Evolutionary conservation across 2,329 filamentous ascomycete species (phyloP).

Genomic region (Neodidymelliopsis sp.): DNA sequence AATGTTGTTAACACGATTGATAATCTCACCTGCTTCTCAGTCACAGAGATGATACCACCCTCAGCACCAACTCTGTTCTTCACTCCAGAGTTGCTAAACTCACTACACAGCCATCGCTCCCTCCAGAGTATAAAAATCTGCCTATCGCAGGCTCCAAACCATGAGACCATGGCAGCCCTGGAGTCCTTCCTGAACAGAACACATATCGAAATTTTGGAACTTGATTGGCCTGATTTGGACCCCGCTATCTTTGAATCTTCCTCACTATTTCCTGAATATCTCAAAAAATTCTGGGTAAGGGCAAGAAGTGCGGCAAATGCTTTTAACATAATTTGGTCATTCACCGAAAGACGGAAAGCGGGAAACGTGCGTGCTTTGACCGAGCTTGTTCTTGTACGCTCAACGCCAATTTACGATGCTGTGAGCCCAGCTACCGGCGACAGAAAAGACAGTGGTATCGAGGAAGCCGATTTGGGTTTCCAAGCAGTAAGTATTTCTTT

Average conservation of each 20-base stretch:
- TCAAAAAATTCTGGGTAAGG: conserved; percentile 32
- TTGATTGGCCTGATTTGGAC: conserved; percentile 37
- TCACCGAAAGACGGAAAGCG: conserved; percentile 18
- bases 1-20: conserved; percentile 23
- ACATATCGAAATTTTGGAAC: conserved; percentile 28
- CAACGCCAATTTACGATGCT: conserved; percentile 1
- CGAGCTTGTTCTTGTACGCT: conserved; percentile 31
- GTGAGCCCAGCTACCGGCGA: background rate
- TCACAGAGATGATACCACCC: conserved; percentile 22
- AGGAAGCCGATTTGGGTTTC: background rate
- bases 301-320: conserved; percentile 18
- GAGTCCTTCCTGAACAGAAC: conserved; percentile 23
- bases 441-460: conserved; percentile 13
- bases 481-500: conserved; percentile 2
- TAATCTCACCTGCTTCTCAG: conserved; percentile 29
- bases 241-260: conserved; percentile 22
- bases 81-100: conserved; percentile 27
- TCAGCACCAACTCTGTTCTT: conserved; percentile 28
- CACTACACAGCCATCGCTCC: conserved; percentile 26
- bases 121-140: conserved; percentile 27
- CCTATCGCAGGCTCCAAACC: conserved; percentile 26
- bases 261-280: conserved; percentile 16
- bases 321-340: conserved; percentile 20
- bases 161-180: conserved; percentile 26
- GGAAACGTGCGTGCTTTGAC: conserved; percentile 19